Base-by-base conservation (phyloP, 2,329 filamentous ascomycete genomes). In the Ceratocystis cacaofunesta region DNA sequence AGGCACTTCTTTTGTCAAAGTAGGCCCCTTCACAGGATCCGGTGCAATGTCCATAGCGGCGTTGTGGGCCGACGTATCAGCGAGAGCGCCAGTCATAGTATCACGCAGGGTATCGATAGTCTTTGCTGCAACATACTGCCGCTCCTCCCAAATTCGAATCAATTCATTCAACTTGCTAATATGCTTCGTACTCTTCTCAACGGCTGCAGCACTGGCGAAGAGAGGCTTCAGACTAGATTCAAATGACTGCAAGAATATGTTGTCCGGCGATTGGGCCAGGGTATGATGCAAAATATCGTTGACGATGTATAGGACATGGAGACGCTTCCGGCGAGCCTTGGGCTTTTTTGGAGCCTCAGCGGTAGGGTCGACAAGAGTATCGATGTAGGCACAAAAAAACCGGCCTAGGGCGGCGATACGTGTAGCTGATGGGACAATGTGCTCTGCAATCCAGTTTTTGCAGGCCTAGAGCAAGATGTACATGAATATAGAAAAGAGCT, bases 391-490 rank as follows among this genome's bases (percentile, higher is more conserved):
- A 92, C 76, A 61, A 86, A 84, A 68, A 82, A 80, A 95, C 75
- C 90, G 92, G 70, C 84, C 88, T 69, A 95, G 77, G 52, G 86
- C 82, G 67, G 79, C 77, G 69, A 84, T 81, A 70, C 90, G 85
- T 70, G 81, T 78, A 66, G 82, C 74, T 67, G 90, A 94, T 66
- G 81, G 80, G 70, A 83, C 79, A 72, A 92, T 79, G 77, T 90
- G 83, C 71, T 82, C 81, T 72, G 91, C 76, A 71, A 92, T 86
- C 90, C 90, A 95, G 76, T 83, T 80, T 82, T 92, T 95, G 82
- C 89, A 92, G 80, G 84, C 88, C 91, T 95, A 74, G 67, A 69
- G 68, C 68, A 70, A 63, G 68, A 68, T 70, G 67, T 67, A 67
- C 70, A 67, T 71, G 71, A 41, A 65, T 17, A 65, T 69, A 71